Evolutionary conservation across 2,329 filamentous ascomycete genomes (phyloP).

Genomic region (Colletotrichum musicola): DNA sequence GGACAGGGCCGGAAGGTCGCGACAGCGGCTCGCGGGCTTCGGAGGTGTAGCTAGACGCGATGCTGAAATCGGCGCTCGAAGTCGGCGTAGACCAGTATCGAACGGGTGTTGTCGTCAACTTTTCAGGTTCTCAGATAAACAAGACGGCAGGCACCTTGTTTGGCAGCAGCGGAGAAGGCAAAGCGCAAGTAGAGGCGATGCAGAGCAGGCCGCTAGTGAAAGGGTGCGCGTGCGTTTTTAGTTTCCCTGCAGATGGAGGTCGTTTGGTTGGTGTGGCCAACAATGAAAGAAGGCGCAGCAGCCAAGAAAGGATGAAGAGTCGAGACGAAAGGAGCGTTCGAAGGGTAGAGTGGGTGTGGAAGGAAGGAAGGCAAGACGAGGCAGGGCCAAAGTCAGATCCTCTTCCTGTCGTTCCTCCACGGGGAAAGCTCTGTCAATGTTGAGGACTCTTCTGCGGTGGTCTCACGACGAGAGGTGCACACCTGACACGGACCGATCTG

Average conservation of each 20-base stretch:
- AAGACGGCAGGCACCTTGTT: slow-evolving; percentile 18
- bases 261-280: slow-evolving; percentile 22
- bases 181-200: slow-evolving; percentile 15
- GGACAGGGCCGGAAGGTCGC: slow-evolving; percentile 30
- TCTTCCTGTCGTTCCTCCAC: no score
- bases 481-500: slow-evolving; percentile 22
- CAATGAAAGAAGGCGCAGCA: slow-evolving; percentile 33
- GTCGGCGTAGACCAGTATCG: not conserved
- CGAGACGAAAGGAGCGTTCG: slow-evolving; percentile 32
- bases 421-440: not conserved
- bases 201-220: slow-evolving; percentile 25
- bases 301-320: slow-evolving; percentile 17
- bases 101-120: slow-evolving; percentile 31
- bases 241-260: slow-evolving; percentile 16
- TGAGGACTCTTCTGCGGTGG: not conserved
- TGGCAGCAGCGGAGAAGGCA: slow-evolving; percentile 10
- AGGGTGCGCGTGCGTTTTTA: slow-evolving; percentile 32
- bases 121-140: slow-evolving; percentile 16
- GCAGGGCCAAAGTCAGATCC: not conserved
- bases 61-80: not conserved
- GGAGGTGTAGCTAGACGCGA: not conserved
- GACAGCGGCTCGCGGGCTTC: slow-evolving; percentile 4
- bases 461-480: slow-evolving; percentile 23
- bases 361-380: slow-evolving; percentile 12
- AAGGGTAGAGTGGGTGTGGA: slow-evolving; percentile 3